These are phyloP conservation scores for Flammula alnicola DNA, from an alignment of 1,284 basidiomycete species.

Conservation along the genomic window DNA sequence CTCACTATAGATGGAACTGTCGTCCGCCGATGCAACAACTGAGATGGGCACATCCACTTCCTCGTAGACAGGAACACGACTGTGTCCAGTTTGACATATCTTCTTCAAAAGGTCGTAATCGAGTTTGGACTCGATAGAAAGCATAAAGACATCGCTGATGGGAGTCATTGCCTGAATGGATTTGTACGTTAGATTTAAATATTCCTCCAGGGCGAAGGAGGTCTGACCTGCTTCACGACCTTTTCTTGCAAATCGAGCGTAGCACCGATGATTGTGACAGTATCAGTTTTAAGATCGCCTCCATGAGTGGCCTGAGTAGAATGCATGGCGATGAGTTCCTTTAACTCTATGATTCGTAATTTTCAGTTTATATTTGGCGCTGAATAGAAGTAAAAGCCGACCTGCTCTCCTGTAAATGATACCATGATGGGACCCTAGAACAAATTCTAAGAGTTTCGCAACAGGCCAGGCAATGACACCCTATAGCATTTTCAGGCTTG, in stretches of 20 bases:
- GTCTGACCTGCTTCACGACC: conserved; percentile 62
- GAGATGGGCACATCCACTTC: conserved; percentile 66
- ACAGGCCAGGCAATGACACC: conserved; percentile 84
- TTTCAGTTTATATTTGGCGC: not conserved
- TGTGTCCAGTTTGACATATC: conserved; percentile 81
- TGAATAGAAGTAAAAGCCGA: conserved; percentile 21
- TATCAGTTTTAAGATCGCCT: conserved; percentile 75
- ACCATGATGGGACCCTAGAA: conserved; percentile 67
- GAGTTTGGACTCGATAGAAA: conserved; percentile 78
- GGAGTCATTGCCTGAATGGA: conserved; percentile 75
- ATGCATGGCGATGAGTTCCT: conserved; percentile 78
- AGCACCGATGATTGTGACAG: conserved; percentile 77
- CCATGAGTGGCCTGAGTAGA: conserved; percentile 60
- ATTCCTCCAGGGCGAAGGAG: not conserved
- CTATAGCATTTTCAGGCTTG: conserved; percentile 39
- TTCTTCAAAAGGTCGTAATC: conserved; percentile 79
- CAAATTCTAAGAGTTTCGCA: conserved; percentile 69
- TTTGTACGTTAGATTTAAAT: not conserved
- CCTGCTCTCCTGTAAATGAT: conserved; percentile 60
- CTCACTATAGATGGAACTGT: conserved; percentile 13
- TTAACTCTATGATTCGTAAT: conserved; percentile 53
- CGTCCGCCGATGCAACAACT: conserved; percentile 25
- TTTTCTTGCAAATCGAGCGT: conserved; percentile 78
- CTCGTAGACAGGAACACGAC: conserved; percentile 76
- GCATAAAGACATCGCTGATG: conserved; percentile 81